Base-by-base conservation (phyloP, 75 land plant species). In the Sequoiadendron giganteum region DNA sequence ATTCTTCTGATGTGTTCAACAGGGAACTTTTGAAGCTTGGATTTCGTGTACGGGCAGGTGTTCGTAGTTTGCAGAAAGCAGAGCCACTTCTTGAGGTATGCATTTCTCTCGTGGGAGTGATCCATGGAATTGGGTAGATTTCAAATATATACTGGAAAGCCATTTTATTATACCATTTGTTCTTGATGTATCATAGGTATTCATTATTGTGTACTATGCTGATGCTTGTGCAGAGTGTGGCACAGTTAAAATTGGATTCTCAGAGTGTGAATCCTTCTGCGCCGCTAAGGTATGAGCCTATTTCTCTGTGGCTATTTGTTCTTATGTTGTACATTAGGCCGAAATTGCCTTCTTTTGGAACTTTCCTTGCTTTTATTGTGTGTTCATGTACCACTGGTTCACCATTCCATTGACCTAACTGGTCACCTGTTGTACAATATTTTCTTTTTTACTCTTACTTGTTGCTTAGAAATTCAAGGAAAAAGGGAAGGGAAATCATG, bases 1-100 rank as follows among this genome's bases (percentile, higher is more conserved):
- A 72, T 32, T 34, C 25, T 45, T 13, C 36, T 87, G 15, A 43
- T 21, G 8, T 18, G 11, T 86, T 88, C 52, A 16, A 70, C 93
- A 97, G 99, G 93, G 99, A 97, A 90, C 99, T 96, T 90, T 54
- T 96, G 49, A 95, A 94, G 89, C 93, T 95, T 72, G 99, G 99
- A 10, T 96, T 94, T 82, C 92, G 89, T 87, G 99, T 97, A 19
- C 92, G 96, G 87, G 98, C 98, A 38, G 93, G 98, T 58, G 96
- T 95, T 4, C 88, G 99, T 80, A 95, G 89, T 89, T 77, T 87
- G 61, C 93, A 93, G 87, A 93, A 90, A 90, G 99, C 94, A 82
- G 89, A 92, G 88, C n/a, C 90, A 43, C 90, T 97, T 21, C 90
- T 96, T 25, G 89, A 93, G 90, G 99, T 97, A 89, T 48, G 90